Evolutionary conservation across 1,284 basidiomycete genomes (phyloP).

Genomic region (Malassezia equina): DNA sequence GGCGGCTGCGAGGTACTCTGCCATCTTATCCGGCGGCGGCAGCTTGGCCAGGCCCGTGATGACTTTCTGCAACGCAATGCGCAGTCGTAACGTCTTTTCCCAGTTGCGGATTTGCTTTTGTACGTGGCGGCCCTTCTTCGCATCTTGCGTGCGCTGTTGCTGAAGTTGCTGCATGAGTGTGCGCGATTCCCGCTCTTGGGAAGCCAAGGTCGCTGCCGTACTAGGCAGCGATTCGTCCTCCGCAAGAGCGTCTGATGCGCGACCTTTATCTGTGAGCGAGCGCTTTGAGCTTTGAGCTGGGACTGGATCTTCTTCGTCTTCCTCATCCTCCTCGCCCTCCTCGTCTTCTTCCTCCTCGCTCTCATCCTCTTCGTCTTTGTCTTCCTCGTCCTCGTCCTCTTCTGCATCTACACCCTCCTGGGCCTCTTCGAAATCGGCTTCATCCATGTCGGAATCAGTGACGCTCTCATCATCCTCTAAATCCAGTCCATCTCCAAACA

Average conservation of each 20-base stretch:
- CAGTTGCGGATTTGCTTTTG: conserved; percentile 34
- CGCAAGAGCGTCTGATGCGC: neutral
- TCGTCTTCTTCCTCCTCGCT: conserved; percentile 18
- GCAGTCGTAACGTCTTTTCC: conserved; percentile 30
- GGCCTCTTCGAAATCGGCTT: conserved; percentile 3
- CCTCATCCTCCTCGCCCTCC: conserved; percentile 6
- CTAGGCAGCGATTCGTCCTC: neutral
- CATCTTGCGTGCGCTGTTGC: conserved; percentile 28
- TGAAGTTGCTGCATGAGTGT: conserved; percentile 26
- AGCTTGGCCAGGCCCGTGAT: conserved; percentile 2
- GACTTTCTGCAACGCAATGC: conserved; percentile 34
- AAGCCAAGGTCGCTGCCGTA: conserved; percentile 18
- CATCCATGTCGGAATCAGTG: neutral
- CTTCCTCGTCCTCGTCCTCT: conserved; percentile 13
- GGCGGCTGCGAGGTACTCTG: neutral
- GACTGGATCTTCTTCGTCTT: conserved; percentile 13
- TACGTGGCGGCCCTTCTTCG: conserved; percentile 31
- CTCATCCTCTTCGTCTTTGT: conserved; percentile 1
- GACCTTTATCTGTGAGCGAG: neutral
- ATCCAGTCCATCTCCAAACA: conserved; percentile 23
- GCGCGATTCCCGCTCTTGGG: conserved; percentile 22
- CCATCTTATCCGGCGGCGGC: neutral
- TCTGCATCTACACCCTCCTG: conserved; percentile 9
- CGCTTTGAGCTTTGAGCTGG: conserved; percentile 5
- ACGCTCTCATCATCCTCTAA: conserved; percentile 7